Evolutionary conservation across 371 early-diverging fungal species (phyloP), one percentile per base, ranked within the genome.

Genomic region (Umbelopsis sp.): DNA sequence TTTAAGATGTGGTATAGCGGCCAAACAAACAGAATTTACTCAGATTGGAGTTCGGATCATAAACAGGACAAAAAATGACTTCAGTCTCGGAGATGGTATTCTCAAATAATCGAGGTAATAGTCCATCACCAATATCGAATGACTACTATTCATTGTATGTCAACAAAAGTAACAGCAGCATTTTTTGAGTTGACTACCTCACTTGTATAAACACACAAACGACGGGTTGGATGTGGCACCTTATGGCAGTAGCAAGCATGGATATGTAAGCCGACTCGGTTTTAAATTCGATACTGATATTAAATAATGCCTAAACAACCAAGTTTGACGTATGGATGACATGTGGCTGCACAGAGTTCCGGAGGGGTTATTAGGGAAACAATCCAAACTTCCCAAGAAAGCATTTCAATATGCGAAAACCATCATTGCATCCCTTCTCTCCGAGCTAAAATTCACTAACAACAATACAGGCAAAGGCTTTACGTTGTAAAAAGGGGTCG

Each of bases 161-260:
- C 7, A 41, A 41, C 29, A 7, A 41, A 7, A 10, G 12, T 12
- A 41, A 41, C 7, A 41, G 18, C 20, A 57, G 57, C 35, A 16
- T 57, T 3, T 57, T 57, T 35, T 57, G 57, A 37, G 35, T 57
- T 35, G 57, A 57, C 18, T 57, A 57, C 14, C 57, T 57, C 29
- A 57, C 57, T 16, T 29, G 6, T 37, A 57, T 7, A 29, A 35
- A 18, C 35, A 57, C 18, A 18, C 57, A 3, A 57, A 57, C 18
- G 57, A 57, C 14, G 57, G 57, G 5, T 35, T n/a, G n/a, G 57
- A 37, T 29, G 57, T 35, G 14, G 57, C 57, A 8, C 57, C 57
- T 6, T 57, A 37, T n/a, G 57, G 35, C 18, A 57, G 57, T 35
- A 57, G 57, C 7, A 37, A 57, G 14, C 57, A 57, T 11, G 38